phyloP scores from a whole-genome alignment of 148 eudicot species.

The Limonium bicolor region DNA sequence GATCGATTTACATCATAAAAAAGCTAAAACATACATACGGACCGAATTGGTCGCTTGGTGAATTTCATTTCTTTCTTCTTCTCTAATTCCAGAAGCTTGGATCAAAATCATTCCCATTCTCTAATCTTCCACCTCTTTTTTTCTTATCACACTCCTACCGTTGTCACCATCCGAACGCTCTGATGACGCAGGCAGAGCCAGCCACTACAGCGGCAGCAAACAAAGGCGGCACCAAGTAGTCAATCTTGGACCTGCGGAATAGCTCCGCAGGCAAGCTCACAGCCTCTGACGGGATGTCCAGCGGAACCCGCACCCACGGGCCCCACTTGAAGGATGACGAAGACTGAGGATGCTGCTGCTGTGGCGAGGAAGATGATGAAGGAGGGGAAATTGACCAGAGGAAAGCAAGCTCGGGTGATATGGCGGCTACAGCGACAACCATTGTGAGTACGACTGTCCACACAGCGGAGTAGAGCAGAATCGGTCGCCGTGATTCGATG shows the following conservation, averaged over 20 bases:
- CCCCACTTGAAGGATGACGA: conserved; percentile 26
- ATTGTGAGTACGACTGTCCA: conserved; percentile 57
- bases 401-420: conserved; percentile 50
- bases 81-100: no score
- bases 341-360: no score
- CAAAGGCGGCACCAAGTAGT: conserved; percentile 51
- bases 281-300: conserved; percentile 43
- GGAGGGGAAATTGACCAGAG: conserved; percentile 35
- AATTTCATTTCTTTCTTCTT: no score
- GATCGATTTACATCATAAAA: no score
- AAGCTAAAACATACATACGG: no score
- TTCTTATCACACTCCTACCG: no score
- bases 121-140: no score
- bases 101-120: no score
- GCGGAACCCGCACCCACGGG: conserved; percentile 34
- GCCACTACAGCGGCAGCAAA: conserved; percentile 62
- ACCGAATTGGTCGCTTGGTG: no score
- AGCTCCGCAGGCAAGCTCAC: conserved; percentile 43
- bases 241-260: conserved; percentile 38
- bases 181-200: conserved; percentile 45
- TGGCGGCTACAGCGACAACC: conserved; percentile 41
- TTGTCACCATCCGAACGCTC: conserved; percentile 51
- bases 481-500: conserved; percentile 19
- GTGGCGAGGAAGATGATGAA: conserved; percentile 34
- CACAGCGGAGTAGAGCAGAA: conserved; percentile 34